Base-by-base conservation (phyloP, 257 asterid genomes). In the Solanum chmielewskii region DNA sequence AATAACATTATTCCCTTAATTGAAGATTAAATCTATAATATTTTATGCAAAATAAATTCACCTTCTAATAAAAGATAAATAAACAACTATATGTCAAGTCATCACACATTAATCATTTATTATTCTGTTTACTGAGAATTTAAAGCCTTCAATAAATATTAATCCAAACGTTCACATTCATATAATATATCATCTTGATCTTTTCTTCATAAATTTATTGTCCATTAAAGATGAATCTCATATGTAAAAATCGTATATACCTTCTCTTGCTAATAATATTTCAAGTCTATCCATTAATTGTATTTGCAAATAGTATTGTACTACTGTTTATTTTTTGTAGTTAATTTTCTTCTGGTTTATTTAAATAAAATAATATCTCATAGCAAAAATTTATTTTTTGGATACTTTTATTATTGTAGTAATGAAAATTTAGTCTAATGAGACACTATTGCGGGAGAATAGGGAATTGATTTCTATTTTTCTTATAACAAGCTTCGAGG, bases 391-490 rank as follows among this genome's bases (percentile, higher is more conserved):
- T 49, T 15, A 5, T 35, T 15, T 49, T 49, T 49, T 49, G 60
- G 21, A 49, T 15, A 49, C 21, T 49, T 52, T 16, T 18, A 18
- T 52, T 52, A 60, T 68, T 92, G 92, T 91, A 94, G 97, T 77
- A 89, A 52, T 82, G 96, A 94, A 47, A 94, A 94, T 83, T 92
- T 95, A 90, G 91, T 94, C 37, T 35, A 93, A 90, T 82, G 98
- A 95, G 75, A 88, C 89, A 33, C 92, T 47, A 88, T 91, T 95
- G 92, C 93, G 98, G 83, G 87, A 89, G 75, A 93, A 92, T 75
- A 93, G 93, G 96, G 97, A 52, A 41, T 95, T 96, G 93, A 94
- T 95, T 86, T 86, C 94, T 85, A 91, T 94, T 60, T 21, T 21
- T 60, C 29, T 60, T 62, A 10, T 9, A 60, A 4, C 14, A 60